Base-by-base conservation (phyloP, 371 early-diverging fungal genomes). In the Fennellomyces sp. region DNA sequence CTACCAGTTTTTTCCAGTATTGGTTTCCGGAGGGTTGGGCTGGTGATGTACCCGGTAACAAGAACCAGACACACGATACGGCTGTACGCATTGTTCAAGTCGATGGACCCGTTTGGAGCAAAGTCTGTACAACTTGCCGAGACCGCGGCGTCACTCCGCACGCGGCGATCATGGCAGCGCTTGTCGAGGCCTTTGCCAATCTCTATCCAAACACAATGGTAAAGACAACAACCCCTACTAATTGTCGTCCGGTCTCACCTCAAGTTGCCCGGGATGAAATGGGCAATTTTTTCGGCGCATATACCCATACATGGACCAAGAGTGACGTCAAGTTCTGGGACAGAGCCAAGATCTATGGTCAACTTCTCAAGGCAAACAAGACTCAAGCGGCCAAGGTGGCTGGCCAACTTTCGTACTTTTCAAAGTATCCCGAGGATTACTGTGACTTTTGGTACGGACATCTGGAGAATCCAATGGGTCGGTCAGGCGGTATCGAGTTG, bases 281-380 rank as follows among this genome's bases (percentile, higher is more conserved):
- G 25, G 80, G 80, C 15, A 80, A 80, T 47, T 76, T 60, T 66
- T 68, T 75, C 5, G 77, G 80, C 19, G 30, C 53, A 2, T 69
- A 68, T 35, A 51, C 30, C 2, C 55, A 55, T 27, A 23, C 61
- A 7, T 74, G 74, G 70, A 7, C 45, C 8, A 0, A n/a, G 23
- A 59, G 47, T 13, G 15, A 13, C 17, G 15, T 35, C n/a, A 0
- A 6, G 7, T 65, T 69, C 31, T 80, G 80, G 80, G n/a, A 19
- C 2, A 19, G 68, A 21, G 69, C 75, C 2, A 51, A 50, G 19
- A 15, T 23, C 2, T 80, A 80, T 35, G 39, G 65, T 5, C 19
- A 33, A 0, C 56, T 63, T 2, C 47, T 80, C 7, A 58, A 66
- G 13, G 55, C 52, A 0, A 54, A 58, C 42, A 72, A 66, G 25